These are phyloP conservation scores for Meira miltonrushii DNA, from an alignment of 1,284 basidiomycete genomes.

Conservation along the genomic window DNA sequence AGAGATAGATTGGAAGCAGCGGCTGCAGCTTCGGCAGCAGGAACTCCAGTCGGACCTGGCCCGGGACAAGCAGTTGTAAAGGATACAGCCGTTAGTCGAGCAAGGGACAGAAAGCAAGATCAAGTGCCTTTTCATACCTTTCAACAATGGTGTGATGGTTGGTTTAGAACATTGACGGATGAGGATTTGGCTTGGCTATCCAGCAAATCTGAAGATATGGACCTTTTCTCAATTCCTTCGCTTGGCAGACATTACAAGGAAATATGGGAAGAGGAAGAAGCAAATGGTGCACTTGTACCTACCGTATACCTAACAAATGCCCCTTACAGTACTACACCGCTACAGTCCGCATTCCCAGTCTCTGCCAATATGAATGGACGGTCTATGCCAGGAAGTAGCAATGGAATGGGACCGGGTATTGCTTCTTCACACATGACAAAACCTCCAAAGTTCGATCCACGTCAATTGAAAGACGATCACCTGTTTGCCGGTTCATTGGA, in stretches of 20 bases:
- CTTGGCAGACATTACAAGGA: constrained; percentile 83
- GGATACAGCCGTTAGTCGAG: constrained; percentile 15
- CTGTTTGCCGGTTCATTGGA: constrained; percentile 24
- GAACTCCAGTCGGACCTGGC: constrained; percentile 12
- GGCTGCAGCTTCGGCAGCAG: constrained; percentile 16
- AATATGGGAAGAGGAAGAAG: constrained; percentile 86
- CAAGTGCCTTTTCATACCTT: constrained; percentile 48
- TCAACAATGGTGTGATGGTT: constrained; percentile 45
- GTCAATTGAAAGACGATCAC: constrained; percentile 36
- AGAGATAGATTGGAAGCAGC: constrained; percentile 23
- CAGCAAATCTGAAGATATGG: constrained; percentile 66
- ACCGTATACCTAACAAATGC: constrained; percentile 2
- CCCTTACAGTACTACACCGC: not conserved
- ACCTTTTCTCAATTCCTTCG: constrained; percentile 77
- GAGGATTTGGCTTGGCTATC: constrained; percentile 51
- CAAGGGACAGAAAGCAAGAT: constrained; percentile 25
- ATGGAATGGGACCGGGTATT: not conserved
- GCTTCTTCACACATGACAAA: not conserved
- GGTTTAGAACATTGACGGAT: constrained; percentile 50
- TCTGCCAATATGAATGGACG: not conserved
- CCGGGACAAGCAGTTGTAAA: constrained; percentile 32
- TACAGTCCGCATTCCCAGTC: not conserved
- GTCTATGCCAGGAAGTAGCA: not conserved
- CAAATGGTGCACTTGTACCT: constrained; percentile 20
- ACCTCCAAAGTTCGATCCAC: constrained; percentile 26